These are phyloP conservation scores for Claviceps quebecensis DNA, from an alignment of 2,329 filamentous ascomycete genomes.

Conservation along the genomic window DNA sequence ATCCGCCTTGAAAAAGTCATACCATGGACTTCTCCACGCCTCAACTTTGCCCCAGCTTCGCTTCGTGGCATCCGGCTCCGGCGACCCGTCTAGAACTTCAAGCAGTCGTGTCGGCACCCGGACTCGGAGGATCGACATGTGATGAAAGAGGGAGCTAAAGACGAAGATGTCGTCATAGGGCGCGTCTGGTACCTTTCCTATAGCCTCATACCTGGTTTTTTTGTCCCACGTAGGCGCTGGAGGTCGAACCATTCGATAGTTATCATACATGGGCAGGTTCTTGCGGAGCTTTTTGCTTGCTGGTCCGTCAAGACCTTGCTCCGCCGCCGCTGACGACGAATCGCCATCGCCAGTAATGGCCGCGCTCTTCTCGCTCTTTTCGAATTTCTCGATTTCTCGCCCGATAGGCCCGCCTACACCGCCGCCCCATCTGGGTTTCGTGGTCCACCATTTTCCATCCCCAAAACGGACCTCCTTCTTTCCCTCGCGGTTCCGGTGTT, in stretches of 20 bases:
- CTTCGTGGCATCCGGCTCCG: constrained; percentile 17
- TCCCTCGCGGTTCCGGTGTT: constrained; percentile 47
- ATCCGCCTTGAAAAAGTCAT: constrained; percentile 40
- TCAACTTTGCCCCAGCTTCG: constrained; percentile 38
- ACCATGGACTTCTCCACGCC: constrained; percentile 47
- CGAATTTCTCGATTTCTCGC: constrained; percentile 34
- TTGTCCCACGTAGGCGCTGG: constrained; percentile 46
- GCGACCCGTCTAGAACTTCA: constrained; percentile 35
- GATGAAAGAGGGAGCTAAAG: constrained; percentile 47
- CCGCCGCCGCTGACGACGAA: constrained; percentile 13
- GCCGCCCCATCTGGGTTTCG: constrained; percentile 47
- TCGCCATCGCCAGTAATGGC: constrained; percentile 33
- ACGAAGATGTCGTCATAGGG: constrained; percentile 48
- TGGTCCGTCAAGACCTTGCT: constrained; percentile 12
- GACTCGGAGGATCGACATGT: constrained; percentile 42
- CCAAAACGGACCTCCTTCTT: constrained; percentile 42
- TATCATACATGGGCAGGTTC: constrained; percentile 45
- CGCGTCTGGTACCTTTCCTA: constrained; percentile 34
- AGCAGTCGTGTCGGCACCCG: constrained; percentile 42
- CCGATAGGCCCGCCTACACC: constrained; percentile 49
- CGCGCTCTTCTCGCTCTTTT: constrained; percentile 19
- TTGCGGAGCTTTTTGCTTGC: constrained; percentile 36
- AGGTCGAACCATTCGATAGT: constrained; percentile 47
- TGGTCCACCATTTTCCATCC: constrained; percentile 47
- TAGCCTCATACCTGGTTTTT: constrained; percentile 42